Evolutionary conservation across 306 rosid genomes (phyloP).

Genomic region (Cicer arietinum): DNA sequence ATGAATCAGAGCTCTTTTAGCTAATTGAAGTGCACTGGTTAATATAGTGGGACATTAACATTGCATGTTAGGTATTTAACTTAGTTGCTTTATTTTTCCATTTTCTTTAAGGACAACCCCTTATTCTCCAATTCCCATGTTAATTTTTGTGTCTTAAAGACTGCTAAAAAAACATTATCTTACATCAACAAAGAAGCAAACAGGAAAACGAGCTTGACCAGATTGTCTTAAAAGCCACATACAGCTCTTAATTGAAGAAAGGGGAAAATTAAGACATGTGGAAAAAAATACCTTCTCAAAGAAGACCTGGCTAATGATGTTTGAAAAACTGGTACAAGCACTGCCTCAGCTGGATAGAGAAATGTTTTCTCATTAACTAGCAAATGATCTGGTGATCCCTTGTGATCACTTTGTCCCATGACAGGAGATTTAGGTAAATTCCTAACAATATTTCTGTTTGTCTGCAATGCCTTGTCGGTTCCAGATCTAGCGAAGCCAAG

Average conservation of each 20-base stretch:
- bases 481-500: conserved; percentile 78
- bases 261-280: conserved; percentile 23
- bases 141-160: conserved; percentile 1
- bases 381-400: conserved; percentile 62
- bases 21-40: conserved; percentile 17
- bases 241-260: conserved; percentile 24
- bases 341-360: conserved; percentile 91
- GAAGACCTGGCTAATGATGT: conserved; percentile 82
- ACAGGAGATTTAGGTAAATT: conserved; percentile 60
- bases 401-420: conserved; percentile 70
- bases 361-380: conserved; percentile 71
- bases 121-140: not conserved
- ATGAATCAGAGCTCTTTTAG: conserved; percentile 29
- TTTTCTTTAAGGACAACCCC: not conserved
- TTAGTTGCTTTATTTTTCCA: conserved; percentile 29
- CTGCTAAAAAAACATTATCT: not conserved
- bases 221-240: conserved; percentile 25
- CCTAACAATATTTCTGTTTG: conserved; percentile 54
- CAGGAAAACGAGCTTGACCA: conserved; percentile 22
- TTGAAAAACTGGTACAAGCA: conserved; percentile 83
- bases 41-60: conserved; percentile 30
- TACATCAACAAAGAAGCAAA: conserved; percentile 31
- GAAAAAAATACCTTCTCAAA: conserved; percentile 69
- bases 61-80: not conserved
- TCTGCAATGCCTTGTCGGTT: conserved; percentile 57